Base-by-base conservation (phyloP, 192 early-diverging fungal species). In the Dimargaris cristalligena region DNA sequence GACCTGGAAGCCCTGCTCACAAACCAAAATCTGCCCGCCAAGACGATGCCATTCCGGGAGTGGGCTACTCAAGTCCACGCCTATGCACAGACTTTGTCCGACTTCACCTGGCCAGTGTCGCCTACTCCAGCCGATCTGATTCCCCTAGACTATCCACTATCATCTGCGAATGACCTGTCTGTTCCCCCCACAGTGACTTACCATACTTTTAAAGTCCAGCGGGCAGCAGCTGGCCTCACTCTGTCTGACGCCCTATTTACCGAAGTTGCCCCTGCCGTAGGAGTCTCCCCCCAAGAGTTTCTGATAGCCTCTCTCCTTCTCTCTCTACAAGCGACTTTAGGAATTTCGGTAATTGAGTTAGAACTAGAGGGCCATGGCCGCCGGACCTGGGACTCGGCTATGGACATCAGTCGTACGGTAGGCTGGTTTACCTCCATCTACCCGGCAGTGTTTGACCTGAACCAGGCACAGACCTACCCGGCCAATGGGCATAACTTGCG, bases 371-470 rank as follows among this genome's bases (percentile, higher is more conserved):
- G 55, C 33, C 55, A 57, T 35, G 55, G 55, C 32, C 55, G 55
- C 22, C 20, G 33, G 28, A 32, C 55, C 22, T 57, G 55, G 55
- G n/a, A 16, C 16, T n/a, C 26, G 34, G n/a, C 18, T n/a, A 31
- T 57, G 16, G 55, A 57, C 33, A 26, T 57, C 18, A 38, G 34
- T 18, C 55, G 55, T 22, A 57, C 55, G 3, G 6, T 69, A 3
- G 67, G 67, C 57, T 69, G 67, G 67, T 69, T 69, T 51, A 68
- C 67, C 20, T 20, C 55, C 45, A 52, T 52, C n/a, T 59, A 49
- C 20, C 60, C 60, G 13, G 33, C 65, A 3, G 3, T 13, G 1
- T 32, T 45, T 20, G 23, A 56, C 22, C 4, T 4, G 3, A 14
- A 23, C 1, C 50, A 60, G n/a, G 54, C 32, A 20, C 10, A 35